These are phyloP conservation scores for Fonsecaea erecta DNA, from an alignment of 2,329 filamentous ascomycete genomes.

Conservation along the genomic window DNA sequence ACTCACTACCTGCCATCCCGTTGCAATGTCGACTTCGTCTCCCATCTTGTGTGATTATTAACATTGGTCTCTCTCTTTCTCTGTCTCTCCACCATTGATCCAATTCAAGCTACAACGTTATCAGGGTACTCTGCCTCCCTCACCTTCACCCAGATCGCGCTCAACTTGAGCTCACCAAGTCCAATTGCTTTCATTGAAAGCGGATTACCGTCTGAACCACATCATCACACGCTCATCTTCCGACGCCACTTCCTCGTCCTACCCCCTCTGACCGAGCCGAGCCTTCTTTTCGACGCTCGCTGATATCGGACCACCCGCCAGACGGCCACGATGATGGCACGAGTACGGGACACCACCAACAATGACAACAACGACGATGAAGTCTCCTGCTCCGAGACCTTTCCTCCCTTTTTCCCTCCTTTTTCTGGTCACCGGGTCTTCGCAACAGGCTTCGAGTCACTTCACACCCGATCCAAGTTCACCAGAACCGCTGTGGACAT, in stretches of 20 bases:
- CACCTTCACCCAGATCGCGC: neutral
- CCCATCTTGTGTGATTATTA: neutral
- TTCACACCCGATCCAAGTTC: neutral
- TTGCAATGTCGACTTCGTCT: neutral
- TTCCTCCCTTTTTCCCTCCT: neutral
- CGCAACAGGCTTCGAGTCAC: neutral
- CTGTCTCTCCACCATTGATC: neutral
- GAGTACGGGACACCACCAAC: neutral
- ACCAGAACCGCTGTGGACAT: neutral
- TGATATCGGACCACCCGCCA: neutral
- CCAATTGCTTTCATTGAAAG: neutral
- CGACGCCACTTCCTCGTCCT: neutral
- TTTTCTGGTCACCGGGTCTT: neutral
- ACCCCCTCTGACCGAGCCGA: neutral
- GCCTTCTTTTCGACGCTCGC: neutral
- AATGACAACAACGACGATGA: no score
- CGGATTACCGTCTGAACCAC: neutral
- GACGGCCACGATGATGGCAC: neutral
- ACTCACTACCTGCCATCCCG: neutral
- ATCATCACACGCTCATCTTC: neutral
- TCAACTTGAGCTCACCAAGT: neutral
- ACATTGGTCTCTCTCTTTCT: neutral
- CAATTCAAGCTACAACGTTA: neutral
- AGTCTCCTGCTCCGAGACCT: neutral
- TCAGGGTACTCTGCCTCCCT: neutral